Evolutionary conservation across 768 basidiomycete species (phyloP), one percentile per base, ranked within the genome.

Genomic region (Crucibulum laeve): DNA sequence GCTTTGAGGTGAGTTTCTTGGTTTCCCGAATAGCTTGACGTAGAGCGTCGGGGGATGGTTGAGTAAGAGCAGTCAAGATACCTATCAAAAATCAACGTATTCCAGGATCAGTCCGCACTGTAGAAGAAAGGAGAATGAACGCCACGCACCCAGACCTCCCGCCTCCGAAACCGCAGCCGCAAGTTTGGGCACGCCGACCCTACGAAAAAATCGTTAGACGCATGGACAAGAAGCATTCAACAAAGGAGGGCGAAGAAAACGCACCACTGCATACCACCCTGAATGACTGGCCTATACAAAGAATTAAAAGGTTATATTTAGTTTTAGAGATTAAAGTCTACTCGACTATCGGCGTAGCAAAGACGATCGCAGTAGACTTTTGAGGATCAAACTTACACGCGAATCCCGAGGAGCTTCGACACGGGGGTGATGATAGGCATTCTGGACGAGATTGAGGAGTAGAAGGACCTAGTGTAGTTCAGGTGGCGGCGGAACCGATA

Each of bases 221-320:
- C 32, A 33, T 24, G 22, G 8, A 18, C 32, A 36, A 7, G 37
- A 37, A 36, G 26, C 25, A 36, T 42, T n/a, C 17, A 25, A 24
- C 18, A 11, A 10, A 26, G 5, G 13, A 45, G 19, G 23, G 38
- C 38, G 6, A 24, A 10, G 17, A 21, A 47, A 14, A 44, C 58
- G 36, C 65, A 88, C 86, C 86, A 93, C 79, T 91, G 90, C 89
- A 92, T 91, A 37, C 88, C 90, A 18, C 89, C 90, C 59, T 92
- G 91, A 1, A 93, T 76, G 36, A 91, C 69, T 13, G 90, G 91
- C 24, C 86, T 88, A 42, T 22, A 46, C 38, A 3, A 15, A 22
- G 38, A n/a, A n/a, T n/a, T n/a, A n/a, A n/a, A 43, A 30, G 30
- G 7, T 25, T 6, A 50, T 15, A 5, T 44, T 44, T 8, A 48